phyloP scores from a whole-genome alignment of 805 yeast genomes.

The Danielia oregonensis region DNA sequence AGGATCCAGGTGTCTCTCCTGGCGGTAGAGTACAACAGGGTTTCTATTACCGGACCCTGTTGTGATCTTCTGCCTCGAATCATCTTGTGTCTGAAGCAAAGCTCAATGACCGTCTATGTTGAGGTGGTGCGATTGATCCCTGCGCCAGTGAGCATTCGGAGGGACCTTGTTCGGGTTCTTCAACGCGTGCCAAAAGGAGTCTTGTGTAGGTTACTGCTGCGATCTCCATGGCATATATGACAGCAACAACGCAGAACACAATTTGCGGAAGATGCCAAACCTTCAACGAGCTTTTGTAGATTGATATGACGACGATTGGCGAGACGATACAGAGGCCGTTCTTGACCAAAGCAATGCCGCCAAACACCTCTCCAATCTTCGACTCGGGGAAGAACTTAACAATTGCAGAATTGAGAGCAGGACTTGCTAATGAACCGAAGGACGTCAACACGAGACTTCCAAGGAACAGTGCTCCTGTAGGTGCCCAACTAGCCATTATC shows the following conservation, averaged over 20 bases:
- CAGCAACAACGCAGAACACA: slow-evolving; percentile 21
- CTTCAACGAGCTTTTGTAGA: slow-evolving; percentile 37
- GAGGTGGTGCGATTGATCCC: no score
- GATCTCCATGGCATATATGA: slow-evolving; percentile 2
- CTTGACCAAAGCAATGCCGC: slow-evolving; percentile 60
- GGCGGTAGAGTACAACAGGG: no score
- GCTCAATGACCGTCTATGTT: no score
- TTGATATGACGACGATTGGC: slow-evolving; percentile 45
- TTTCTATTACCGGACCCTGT: no score
- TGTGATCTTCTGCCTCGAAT: no score
- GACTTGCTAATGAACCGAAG: slow-evolving; percentile 38
- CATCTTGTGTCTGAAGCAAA: no score
- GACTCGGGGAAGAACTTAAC: slow-evolving; percentile 59
- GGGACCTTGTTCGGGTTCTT: no score
- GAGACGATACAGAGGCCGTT: slow-evolving; percentile 44
- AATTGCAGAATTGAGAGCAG: slow-evolving; percentile 56
- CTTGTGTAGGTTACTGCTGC: slow-evolving; percentile 5
- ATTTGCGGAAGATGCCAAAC: slow-evolving; percentile 26
- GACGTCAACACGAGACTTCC: slow-evolving; percentile 36
- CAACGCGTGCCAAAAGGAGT: no score
- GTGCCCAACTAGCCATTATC: slow-evolving; percentile 29
- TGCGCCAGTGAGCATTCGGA: no score
- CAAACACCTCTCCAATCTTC: slow-evolving; percentile 67
- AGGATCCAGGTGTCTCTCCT: no score
- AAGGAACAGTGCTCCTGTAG: slow-evolving; percentile 25